phyloP scores from a whole-genome alignment of 2,329 filamentous ascomycete genomes.

The Stagonosporopsis chrysanthemi region DNA sequence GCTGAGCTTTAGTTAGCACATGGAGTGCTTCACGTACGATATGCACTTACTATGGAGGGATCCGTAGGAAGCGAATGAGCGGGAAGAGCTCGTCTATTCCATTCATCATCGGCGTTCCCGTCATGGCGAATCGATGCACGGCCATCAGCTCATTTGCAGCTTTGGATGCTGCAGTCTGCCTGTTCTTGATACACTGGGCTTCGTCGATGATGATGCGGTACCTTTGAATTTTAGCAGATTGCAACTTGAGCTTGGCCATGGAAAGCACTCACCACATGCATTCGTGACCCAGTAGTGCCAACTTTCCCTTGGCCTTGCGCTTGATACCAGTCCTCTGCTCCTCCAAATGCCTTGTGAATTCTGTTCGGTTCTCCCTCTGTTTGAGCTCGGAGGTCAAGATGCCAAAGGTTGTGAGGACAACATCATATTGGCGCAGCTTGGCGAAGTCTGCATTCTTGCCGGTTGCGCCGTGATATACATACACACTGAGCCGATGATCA shows the following conservation, averaged over 20 bases:
- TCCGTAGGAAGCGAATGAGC: conserved; percentile 77
- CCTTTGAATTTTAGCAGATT: conserved; percentile 6
- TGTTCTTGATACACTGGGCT: conserved; percentile 83
- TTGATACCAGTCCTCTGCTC: conserved; percentile 45
- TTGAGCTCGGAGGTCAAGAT: conserved; percentile 73
- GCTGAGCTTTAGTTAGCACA: conserved; percentile 14
- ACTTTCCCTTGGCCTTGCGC: conserved; percentile 32
- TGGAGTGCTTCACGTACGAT: background rate
- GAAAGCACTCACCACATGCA: conserved; percentile 59
- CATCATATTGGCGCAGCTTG: conserved; percentile 71
- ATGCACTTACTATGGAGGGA: conserved; percentile 65
- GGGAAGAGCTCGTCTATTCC: conserved; percentile 79
- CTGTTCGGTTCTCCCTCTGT: conserved; percentile 61
- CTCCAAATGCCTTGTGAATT: conserved; percentile 53
- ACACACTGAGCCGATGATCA: conserved; percentile 67
- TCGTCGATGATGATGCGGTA: conserved; percentile 75
- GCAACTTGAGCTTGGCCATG: conserved; percentile 10
- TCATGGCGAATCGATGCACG: conserved; percentile 74
- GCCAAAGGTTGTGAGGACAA: conserved; percentile 82
- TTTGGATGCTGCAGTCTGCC: conserved; percentile 66
- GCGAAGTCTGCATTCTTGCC: conserved; percentile 63
- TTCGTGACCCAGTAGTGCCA: conserved; percentile 64
- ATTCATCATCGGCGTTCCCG: conserved; percentile 91
- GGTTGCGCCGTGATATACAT: conserved; percentile 68
- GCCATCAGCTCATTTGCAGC: conserved; percentile 67